Evolutionary conservation across 176 grass and related monocot genomes (phyloP), one percentile per base, ranked within the genome.

Genomic region (Avena insularis): DNA sequence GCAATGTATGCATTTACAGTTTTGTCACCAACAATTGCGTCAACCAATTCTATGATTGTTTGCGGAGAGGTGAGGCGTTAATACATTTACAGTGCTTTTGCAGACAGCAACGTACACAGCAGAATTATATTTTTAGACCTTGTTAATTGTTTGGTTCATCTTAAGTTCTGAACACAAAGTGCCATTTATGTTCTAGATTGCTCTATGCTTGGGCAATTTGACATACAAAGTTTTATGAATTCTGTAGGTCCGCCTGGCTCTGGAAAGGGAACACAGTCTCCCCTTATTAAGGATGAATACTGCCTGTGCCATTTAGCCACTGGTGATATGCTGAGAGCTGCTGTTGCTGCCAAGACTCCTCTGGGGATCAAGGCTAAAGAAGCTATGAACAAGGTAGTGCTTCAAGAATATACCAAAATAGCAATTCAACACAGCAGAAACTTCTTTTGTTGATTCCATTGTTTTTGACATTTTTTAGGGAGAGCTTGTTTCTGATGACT

Each of bases 271-370:
- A 98, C 96, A 40, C 96, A 98, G 61, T 98, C 96, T 8, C 92
- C 93, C n/a, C 84, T 96, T 66, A 96, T 98, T 82, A 98, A 98
- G 85, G 96, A 96, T 71, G 96, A 98, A 38, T 94, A 91, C 55
- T 98, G 96, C 92, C 78, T 98, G 65, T 98, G 96, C 77, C 96
- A 98, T 91, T 88, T 98, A 84, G 96, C 96, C 62, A 98, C 96
- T 63, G 96, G 96, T 91, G 96, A 95, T 86, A 98, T 98, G 96
- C 79, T 98, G 65, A 92, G 96, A 70, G 96, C 96, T 83, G 93
- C 96, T 80, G 96, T 98, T 20, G 84, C 90, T 73, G 96, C 92
- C 86, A 95, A 98, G 80, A 98, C 93, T 74, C 93, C 92, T 83
- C 90, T 98, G 31, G 96, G 96, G 29, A 27, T 95, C 79, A 98